These are phyloP conservation scores for Plasmodium sp. DNA, from an alignment of 169 alveolate genomes.

Conservation along the genomic window DNA sequence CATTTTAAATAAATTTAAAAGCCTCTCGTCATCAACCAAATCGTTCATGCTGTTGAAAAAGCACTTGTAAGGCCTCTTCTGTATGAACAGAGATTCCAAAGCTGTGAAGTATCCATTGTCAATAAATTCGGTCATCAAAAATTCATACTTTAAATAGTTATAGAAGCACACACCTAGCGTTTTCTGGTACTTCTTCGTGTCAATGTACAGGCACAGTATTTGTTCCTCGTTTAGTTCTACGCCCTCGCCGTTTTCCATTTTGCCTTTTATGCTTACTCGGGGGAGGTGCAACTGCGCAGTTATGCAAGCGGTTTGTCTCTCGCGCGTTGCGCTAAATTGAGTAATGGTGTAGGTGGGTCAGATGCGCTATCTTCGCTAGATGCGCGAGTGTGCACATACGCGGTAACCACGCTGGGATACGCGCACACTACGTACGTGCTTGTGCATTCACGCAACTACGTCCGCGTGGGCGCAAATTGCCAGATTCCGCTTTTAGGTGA, in stretches of 20 bases:
- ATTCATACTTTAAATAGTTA: conserved; percentile 67
- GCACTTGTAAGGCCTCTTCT: conserved; percentile 65
- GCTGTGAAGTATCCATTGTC: conserved; percentile 72
- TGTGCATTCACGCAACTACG: neutral
- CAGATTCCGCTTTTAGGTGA: neutral
- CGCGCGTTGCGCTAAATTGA: neutral
- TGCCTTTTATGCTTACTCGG: neutral
- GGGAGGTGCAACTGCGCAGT: neutral
- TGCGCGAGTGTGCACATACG: neutral
- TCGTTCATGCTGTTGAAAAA: conserved; percentile 64
- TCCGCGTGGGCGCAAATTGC: neutral
- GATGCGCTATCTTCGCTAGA: neutral
- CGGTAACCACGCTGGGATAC: neutral
- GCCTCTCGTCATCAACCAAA: conserved; percentile 73
- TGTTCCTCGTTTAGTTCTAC: conserved; percentile 42
- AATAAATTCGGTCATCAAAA: conserved; percentile 72
- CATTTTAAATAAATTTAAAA: conserved; percentile 58
- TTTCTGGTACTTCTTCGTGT: conserved; percentile 72
- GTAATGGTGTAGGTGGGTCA: neutral
- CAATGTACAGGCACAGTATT: conserved; percentile 48
- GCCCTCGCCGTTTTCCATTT: conserved; percentile 42
- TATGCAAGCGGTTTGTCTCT: neutral
- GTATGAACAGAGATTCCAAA: conserved; percentile 67
- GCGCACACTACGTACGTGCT: neutral
- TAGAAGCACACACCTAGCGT: conserved; percentile 65